A percentile compares a stretch with the other conserved stretches of the same genome.
phyloP scores from a whole-genome alignment of 768 basidiomycete species.

The Dentipellis fragilis region DNA sequence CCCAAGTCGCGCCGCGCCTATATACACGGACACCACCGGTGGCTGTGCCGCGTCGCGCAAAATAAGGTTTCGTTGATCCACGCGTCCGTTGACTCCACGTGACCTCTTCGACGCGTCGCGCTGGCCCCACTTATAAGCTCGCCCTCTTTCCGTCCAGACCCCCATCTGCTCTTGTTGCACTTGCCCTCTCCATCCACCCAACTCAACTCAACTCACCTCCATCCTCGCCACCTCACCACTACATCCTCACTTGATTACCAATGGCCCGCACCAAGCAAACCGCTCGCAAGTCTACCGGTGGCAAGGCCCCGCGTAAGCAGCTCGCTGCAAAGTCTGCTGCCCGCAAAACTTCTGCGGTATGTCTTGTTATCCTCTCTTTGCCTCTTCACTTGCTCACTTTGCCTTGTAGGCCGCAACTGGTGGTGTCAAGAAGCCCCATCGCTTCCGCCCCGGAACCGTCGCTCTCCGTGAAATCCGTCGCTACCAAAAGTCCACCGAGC shows the following conservation, averaged over 20 bases:
- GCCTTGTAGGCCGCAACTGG: slow-evolving; percentile 32
- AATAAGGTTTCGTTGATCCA: slow-evolving; percentile 18
- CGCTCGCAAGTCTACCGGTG: slow-evolving; percentile 70
- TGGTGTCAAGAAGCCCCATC: slow-evolving; percentile 54
- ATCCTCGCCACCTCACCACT: too few relatives aligned
- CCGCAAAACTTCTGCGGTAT: slow-evolving; percentile 42
- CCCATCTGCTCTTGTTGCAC: not conserved
- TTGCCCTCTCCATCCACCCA: not conserved
- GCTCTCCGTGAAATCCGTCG: slow-evolving; percentile 29
- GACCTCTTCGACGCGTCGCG: slow-evolving; percentile 9
- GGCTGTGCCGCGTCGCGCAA: slow-evolving; percentile 7
- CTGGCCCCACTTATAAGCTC: slow-evolving; percentile 1
- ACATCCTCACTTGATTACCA: slow-evolving; percentile 9
- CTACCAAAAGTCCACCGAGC: slow-evolving; percentile 30
- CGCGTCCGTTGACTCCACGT: slow-evolving; percentile 14
- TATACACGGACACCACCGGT: slow-evolving; percentile 15
- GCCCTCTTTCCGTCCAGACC: slow-evolving; percentile 1
- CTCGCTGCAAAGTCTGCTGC: slow-evolving; percentile 55
- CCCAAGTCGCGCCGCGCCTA: slow-evolving; percentile 1
- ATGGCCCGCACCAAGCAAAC: slow-evolving; percentile 77
- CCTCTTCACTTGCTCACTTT: not conserved
- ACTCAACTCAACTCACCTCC: not conserved
- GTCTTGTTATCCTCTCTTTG: not conserved
- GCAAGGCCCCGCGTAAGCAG: slow-evolving; percentile 64
- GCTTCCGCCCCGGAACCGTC: slow-evolving; percentile 29